Evolutionary conservation across 306 rosid genomes (phyloP).

Genomic region (Luffa aegyptiaca): DNA sequence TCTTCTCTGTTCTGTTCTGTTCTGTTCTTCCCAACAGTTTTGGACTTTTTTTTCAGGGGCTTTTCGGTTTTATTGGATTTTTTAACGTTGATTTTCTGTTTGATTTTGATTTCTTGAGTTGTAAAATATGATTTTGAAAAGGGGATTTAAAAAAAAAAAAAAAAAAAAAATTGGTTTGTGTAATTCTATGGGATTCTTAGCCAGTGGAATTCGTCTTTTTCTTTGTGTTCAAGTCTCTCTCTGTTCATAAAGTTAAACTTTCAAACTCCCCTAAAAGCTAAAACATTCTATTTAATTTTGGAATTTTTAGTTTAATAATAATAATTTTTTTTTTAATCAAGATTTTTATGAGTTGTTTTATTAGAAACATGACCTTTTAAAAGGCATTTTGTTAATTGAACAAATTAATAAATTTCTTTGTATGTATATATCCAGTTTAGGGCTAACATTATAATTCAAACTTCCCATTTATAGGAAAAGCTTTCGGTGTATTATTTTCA

Average conservation of each 20-base stretch:
- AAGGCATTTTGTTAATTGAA: background rate
- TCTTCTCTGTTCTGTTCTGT: background rate
- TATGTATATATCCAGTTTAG: background rate
- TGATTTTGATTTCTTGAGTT: background rate
- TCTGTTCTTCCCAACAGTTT: background rate
- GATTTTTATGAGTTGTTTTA: background rate
- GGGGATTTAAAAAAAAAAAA: background rate
- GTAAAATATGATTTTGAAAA: background rate
- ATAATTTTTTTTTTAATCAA: rapidly evolving
- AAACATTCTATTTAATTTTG: background rate
- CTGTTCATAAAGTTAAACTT: slow-evolving; percentile 1
- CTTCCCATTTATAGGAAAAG: too few relatives aligned
- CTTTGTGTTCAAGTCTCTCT: slow-evolving; percentile 14
- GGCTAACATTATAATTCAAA: too few relatives aligned
- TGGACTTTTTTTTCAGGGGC: background rate
- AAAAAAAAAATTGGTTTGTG: background rate
- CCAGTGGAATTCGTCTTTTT: slow-evolving; percentile 8
- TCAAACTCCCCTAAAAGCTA: background rate
- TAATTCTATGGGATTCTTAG: background rate
- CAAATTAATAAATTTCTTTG: background rate
- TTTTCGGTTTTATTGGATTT: background rate
- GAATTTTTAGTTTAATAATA: background rate
- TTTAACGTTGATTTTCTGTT: background rate
- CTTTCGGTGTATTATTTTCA: background rate
- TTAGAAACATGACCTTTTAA: background rate